These are phyloP conservation scores for Juglanconis sp. DNA, from an alignment of 2,329 filamentous ascomycete genomes.

Conservation along the genomic window DNA sequence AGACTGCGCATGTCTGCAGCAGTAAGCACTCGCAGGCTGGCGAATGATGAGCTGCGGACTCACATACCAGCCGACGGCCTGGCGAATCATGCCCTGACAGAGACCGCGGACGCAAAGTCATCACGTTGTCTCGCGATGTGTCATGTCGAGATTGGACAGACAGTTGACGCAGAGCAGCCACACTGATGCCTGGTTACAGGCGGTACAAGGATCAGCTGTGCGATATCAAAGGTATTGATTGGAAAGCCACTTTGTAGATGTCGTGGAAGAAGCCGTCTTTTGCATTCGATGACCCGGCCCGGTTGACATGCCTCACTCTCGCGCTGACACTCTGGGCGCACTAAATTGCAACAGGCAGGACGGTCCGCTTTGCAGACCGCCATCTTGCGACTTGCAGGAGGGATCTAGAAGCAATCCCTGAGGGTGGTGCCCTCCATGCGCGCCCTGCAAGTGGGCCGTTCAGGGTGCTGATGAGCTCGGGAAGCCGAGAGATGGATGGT, in stretches of 20 bases:
- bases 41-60: not conserved
- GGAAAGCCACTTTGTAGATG: too few species aligned
- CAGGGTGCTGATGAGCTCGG: slow-evolving; percentile 7
- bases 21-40: too few species aligned
- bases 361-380: not conserved
- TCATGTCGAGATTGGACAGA: not conserved
- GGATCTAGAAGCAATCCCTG: not conserved
- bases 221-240: too few species aligned
- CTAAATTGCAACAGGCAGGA: not conserved
- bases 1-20: too few species aligned
- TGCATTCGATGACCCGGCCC: not conserved
- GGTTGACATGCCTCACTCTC: not conserved
- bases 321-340: not conserved
- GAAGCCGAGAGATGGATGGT: slow-evolving; percentile 6
- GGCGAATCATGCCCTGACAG: not conserved
- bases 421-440: not conserved
- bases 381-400: not conserved
- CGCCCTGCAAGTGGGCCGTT: not conserved
- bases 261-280: not conserved
- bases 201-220: too few species aligned
- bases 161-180: not conserved
- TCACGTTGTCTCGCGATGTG: not conserved
- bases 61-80: not conserved
- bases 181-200: too few species aligned
- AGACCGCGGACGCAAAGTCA: not conserved